Percentiles rank a stretch among this genome's conserved stretches.
Evolutionary conservation across 345 rosid genomes (phyloP).

Genomic region (Anacardium occidentale): DNA sequence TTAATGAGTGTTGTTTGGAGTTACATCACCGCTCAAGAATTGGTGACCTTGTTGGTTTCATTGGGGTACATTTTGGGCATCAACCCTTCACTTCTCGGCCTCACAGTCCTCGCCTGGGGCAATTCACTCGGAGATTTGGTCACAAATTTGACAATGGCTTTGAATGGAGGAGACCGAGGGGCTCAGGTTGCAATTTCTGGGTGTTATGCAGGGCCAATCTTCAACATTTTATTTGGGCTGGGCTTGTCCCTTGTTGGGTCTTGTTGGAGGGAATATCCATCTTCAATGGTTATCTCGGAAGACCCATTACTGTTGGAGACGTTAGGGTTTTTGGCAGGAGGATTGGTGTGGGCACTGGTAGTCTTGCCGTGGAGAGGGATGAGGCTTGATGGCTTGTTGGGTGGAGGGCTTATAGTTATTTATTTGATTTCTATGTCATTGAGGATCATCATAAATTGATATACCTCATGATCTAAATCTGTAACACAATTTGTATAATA

Average conservation of each 20-base stretch:
- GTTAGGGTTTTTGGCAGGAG: slow-evolving; percentile 56
- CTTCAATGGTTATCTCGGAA: slow-evolving; percentile 41
- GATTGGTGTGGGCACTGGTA: slow-evolving; percentile 78
- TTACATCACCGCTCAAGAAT: slow-evolving; percentile 77
- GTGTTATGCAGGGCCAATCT: slow-evolving; percentile 87
- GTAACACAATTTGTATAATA: too few species aligned
- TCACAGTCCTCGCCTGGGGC: slow-evolving; percentile 93
- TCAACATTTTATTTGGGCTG: slow-evolving; percentile 70
- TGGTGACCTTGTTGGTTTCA: slow-evolving; percentile 71
- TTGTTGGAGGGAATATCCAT: slow-evolving; percentile 55
- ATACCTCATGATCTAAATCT: too few species aligned
- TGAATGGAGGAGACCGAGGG: slow-evolving; percentile 64
- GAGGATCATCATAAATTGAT: slow-evolving; percentile 31
- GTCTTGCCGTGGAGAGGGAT: slow-evolving; percentile 64
- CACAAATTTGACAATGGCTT: slow-evolving; percentile 66
- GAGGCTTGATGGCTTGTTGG: slow-evolving; percentile 65
- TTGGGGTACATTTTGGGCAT: slow-evolving; percentile 59
- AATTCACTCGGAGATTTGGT: slow-evolving; percentile 83
- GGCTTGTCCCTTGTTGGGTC: slow-evolving; percentile 67
- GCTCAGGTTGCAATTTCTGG: slow-evolving; percentile 80
- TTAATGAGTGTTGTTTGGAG: slow-evolving; percentile 88
- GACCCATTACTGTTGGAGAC: slow-evolving; percentile 70
- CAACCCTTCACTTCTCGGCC: slow-evolving; percentile 70
- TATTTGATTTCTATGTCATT: slow-evolving; percentile 55
- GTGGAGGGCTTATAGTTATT: slow-evolving; percentile 64